phyloP scores from a whole-genome alignment of 2,329 filamentous ascomycete species.

The Fusarium sp. region DNA sequence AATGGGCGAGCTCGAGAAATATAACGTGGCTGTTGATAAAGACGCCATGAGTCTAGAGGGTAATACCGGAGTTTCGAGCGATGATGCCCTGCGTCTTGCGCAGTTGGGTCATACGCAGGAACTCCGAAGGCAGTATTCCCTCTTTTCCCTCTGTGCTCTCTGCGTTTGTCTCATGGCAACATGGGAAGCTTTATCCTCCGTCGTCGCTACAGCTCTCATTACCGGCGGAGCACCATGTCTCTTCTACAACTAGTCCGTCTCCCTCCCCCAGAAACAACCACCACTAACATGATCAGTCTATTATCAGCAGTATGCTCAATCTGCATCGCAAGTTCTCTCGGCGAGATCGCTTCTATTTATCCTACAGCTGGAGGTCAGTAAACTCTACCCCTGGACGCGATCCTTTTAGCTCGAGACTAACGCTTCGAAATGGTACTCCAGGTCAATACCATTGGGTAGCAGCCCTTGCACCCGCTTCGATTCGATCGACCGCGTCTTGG shows the following conservation, averaged over 20 bases:
- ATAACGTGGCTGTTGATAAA: constrained; percentile 1
- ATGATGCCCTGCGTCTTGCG: constrained; percentile 39
- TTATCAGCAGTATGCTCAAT: constrained; percentile 25
- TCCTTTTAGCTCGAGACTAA: neutral
- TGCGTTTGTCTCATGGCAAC: constrained; percentile 61
- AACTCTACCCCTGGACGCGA: accelerated
- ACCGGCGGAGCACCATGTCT: constrained; percentile 58
- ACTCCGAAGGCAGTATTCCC: constrained; percentile 49
- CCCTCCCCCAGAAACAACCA: accelerated
- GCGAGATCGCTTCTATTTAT: constrained; percentile 35
- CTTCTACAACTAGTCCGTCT: constrained; percentile 48
- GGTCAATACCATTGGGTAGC: constrained; percentile 38
- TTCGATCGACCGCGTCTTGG: constrained; percentile 3
- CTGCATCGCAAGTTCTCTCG: constrained; percentile 28
- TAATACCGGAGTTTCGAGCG: neutral
- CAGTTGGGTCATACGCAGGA: constrained; percentile 45
- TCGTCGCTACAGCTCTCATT: constrained; percentile 55
- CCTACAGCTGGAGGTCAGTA: constrained; percentile 31
- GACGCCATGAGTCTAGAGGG: neutral
- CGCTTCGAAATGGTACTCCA: neutral
- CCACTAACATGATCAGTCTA: neutral
- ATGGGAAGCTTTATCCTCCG: constrained; percentile 60
- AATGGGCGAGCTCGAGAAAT: neutral
- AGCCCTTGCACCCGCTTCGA: constrained; percentile 23
- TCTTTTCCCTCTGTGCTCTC: constrained; percentile 56